A percentile compares a stretch with the other conserved stretches of the same genome.
Conservation (phyloP, 805 yeast species). For the Saccharomycopsis sp. region DNA sequence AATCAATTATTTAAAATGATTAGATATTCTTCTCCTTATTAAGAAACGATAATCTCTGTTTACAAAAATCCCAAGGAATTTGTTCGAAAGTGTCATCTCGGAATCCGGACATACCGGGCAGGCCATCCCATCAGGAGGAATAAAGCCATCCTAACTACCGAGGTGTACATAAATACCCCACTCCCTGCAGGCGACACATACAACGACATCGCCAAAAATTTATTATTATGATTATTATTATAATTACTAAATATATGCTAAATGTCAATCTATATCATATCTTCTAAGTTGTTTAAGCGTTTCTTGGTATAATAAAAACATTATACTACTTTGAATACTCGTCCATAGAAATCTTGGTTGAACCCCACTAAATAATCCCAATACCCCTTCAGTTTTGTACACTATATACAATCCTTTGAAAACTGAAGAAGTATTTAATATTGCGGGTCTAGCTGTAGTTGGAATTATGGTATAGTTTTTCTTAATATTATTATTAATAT, state of each 20-base stretch:
- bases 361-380: constrained; percentile 86
- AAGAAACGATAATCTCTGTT: too few species aligned
- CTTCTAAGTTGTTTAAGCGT: constrained; percentile 40
- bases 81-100: too few species aligned
- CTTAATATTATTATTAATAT: too few species aligned
- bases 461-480: constrained; percentile 16
- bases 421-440: constrained; percentile 30
- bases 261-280: background rate
- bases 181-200: background rate
- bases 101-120: too few species aligned
- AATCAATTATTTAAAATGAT: too few species aligned
- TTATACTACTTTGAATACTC: constrained; percentile 86
- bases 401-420: constrained; percentile 45
- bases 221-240: too few species aligned
- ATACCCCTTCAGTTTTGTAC: constrained; percentile 64
- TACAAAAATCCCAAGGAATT: too few species aligned
- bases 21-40: too few species aligned
- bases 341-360: constrained; percentile 98
- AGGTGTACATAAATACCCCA: too few species aligned
- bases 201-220: background rate
- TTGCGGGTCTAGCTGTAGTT: constrained; percentile 19
- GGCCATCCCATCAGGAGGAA: too few species aligned
- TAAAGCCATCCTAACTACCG: too few species aligned
- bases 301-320: constrained; percentile 82
- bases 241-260: too few species aligned